phyloP scores from a whole-genome alignment of 257 asterid species.

The Jacaranda copaia region DNA sequence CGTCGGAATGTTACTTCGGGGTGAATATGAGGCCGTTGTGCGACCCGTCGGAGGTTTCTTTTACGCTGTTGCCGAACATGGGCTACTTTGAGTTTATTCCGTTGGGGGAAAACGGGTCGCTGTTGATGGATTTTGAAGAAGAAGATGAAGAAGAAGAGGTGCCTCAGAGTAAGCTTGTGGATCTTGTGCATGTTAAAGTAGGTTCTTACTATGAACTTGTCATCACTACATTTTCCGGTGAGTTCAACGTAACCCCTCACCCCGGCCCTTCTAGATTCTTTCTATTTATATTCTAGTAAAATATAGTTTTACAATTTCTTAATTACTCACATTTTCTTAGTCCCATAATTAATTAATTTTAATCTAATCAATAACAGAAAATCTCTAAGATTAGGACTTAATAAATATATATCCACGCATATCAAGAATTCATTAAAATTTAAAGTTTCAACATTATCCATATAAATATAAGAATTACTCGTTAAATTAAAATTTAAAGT shows the following conservation, averaged over 20 bases:
- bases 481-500: no score
- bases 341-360: no score
- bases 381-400: no score
- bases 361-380: no score
- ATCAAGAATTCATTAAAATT: no score
- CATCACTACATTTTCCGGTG: slow-evolving; percentile 80
- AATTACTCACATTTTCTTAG: no score
- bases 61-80: slow-evolving; percentile 81
- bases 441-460: no score
- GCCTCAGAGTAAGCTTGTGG: slow-evolving; percentile 57
- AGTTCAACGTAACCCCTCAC: background rate
- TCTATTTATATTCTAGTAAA: background rate
- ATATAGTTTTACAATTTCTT: background rate
- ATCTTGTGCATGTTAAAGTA: slow-evolving; percentile 62
- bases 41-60: slow-evolving; percentile 66
- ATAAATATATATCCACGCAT: no score
- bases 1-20: slow-evolving; percentile 79
- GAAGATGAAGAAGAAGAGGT: slow-evolving; percentile 51
- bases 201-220: slow-evolving; percentile 76
- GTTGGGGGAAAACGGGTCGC: slow-evolving; percentile 56
- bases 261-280: background rate
- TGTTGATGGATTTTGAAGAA: slow-evolving; percentile 53
- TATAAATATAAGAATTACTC: no score
- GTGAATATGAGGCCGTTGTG: slow-evolving; percentile 69
- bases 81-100: slow-evolving; percentile 75